Evolutionary conservation across 2,329 filamentous ascomycete genomes (phyloP).

Genomic region (Leptographium procerum): DNA sequence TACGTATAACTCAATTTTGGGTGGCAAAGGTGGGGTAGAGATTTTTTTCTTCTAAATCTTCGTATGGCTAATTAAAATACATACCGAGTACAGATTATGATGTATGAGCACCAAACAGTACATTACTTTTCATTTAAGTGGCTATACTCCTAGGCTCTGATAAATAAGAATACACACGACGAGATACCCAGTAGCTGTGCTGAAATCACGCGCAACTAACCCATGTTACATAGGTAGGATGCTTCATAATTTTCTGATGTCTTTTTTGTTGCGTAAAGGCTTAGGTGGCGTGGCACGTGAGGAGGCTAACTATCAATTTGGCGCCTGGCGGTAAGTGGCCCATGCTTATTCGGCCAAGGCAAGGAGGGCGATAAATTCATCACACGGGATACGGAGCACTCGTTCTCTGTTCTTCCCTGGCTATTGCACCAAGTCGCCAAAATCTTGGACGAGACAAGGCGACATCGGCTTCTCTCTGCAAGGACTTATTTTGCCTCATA

Average conservation of each 20-base stretch:
- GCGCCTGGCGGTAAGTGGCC: background rate
- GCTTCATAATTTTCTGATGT: background rate
- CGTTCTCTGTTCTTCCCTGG: background rate
- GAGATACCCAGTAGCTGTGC: no score
- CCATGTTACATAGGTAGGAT: background rate
- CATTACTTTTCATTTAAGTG: no score
- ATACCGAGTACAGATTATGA: background rate
- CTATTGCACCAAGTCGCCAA: background rate
- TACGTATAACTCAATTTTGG: background rate
- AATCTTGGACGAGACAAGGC: background rate
- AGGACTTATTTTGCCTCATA: background rate
- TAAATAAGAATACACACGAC: no score
- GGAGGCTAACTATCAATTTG: background rate
- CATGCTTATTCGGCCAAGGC: background rate
- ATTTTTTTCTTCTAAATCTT: background rate
- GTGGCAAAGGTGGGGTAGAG: constrained; percentile 1
- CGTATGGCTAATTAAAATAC: no score
- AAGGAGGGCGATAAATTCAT: background rate
- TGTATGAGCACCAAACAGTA: background rate
- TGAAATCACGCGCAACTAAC: no score
- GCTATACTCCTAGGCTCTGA: no score
- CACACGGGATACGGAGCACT: background rate
- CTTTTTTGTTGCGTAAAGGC: background rate
- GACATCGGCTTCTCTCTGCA: background rate
- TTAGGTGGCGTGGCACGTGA: constrained; percentile 1